Base-by-base conservation (phyloP, 2,329 filamentous ascomycete species). In the Kalaharituber pfeilii region DNA sequence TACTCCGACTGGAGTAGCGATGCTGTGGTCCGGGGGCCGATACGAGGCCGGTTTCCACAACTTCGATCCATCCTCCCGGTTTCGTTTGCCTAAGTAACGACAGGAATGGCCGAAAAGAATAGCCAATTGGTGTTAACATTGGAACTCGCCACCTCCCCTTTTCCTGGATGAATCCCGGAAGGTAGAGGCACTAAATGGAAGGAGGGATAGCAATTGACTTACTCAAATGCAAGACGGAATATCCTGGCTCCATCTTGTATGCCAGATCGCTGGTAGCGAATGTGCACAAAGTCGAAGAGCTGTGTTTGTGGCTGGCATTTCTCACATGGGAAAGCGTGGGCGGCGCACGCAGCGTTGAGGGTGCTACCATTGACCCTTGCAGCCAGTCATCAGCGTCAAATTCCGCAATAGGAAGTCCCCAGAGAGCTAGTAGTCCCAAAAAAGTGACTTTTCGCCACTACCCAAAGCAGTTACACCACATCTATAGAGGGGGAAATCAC, bases 251-350 rank as follows among this genome's bases (percentile, higher is more conserved):
- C 59, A 47, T 62, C 61, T 50, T 60, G 57, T 44, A 60, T 61
- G 42, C 59, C 60, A 36, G 58, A 55, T 51, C 58, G 58, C 53
- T 62, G 59, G 53, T 63, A 63, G 36, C 62, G 62, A 52, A 63
- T 63, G 55, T 63, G 62, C 30, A 63, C 61, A 56, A 63, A 63
- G 53, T 63, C 62, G 49, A 63, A 63, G n/a, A 47, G 42, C 4
- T 47, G 42, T 9, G 33, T 39, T 39, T 39, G 33, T 47, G 42
- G 42, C n/a, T 20, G 18, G n/a, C 25, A 2, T 22, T 47, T 47
- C 22, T 47, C 42, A 47, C 42, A 47, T 47, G 33, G 13, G 33
- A 18, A 18, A 13, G 58, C 58, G 53, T 62, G 57, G 52, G 54
- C 54, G 56, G 56, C 51, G 50, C 54, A 26, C 20, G 51, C 54